Evolutionary conservation across 768 basidiomycete species (phyloP), one percentile per base, ranked within the genome.

Genomic region (Tylopilus subfusipes): DNA sequence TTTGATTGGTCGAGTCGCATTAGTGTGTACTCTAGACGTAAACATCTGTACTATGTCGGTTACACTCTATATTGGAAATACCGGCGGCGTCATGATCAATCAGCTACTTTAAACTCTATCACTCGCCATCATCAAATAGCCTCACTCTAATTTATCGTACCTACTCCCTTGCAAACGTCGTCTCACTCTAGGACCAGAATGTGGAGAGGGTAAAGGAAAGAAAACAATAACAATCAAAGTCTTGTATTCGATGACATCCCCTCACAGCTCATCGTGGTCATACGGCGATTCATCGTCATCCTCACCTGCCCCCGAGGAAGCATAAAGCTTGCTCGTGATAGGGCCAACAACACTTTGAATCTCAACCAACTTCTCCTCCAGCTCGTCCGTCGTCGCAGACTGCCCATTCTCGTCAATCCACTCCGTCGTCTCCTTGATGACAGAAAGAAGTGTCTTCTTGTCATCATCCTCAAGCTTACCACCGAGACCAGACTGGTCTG

Each of bases 381-480:
- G 75, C 53, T 96, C 93, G 68, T 96, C 95, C 42, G 86, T 84
- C 31, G 79, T 79, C 22, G 95, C 95, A 9, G 75, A 75, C 36
- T 81, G 74, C 19, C 88, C 88, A 63, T 93, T 82, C 66, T 88
- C 84, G 44, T 98, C 95, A 51, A 96, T 82, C 94, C 94, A 98
- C 53, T 92, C 91, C 19, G 86, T 85, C 50, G 85, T 83, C 62
- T 96, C 93, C 78, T 95, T 95, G 75, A 97, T 76, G 34, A 85
- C 77, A 21, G 80, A 81, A 50, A 90, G 77, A 57, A 98, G 81
- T 9, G 82, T 83, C 82, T 88, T 87, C 80, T 90, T 91, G 73
- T 93, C 90, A 0, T 85, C 87, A 19, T 85, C 85, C 55, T 76
- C 77, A 54, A 93, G 70, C 73, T 97, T 98, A 63, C 90, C 90